These are phyloP conservation scores for Gentiana straminea DNA, from an alignment of 257 asterid species.

Conservation along the genomic window DNA sequence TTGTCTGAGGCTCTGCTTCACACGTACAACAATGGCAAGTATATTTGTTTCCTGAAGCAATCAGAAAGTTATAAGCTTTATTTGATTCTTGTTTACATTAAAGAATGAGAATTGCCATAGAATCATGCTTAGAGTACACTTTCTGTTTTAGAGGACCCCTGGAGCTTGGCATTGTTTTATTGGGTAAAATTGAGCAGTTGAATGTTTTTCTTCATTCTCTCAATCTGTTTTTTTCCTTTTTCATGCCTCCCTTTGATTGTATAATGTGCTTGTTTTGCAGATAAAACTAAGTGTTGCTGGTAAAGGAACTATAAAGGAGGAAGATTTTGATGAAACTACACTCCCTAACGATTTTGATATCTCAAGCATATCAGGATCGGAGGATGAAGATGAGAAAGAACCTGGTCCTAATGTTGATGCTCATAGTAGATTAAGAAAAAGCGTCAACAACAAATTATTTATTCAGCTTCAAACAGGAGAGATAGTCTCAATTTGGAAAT, in stretches of 20 bases:
- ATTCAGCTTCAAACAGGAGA: slow-evolving; percentile 62
- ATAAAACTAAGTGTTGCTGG: slow-evolving; percentile 87
- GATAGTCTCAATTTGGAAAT: slow-evolving; percentile 60
- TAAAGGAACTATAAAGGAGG: slow-evolving; percentile 59
- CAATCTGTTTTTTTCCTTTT: neutral
- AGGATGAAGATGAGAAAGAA: slow-evolving; percentile 67
- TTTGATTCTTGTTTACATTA: too few species aligned
- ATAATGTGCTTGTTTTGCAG: slow-evolving; percentile 24
- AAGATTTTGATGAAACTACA: slow-evolving; percentile 64
- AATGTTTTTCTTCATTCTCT: neutral
- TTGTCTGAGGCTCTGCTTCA: too few species aligned
- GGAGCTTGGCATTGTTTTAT: neutral
- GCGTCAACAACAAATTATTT: slow-evolving; percentile 43
- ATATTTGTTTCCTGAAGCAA: too few species aligned
- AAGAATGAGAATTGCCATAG: neutral
- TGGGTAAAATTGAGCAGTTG: neutral
- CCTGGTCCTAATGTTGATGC: slow-evolving; percentile 17
- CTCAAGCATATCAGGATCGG: slow-evolving; percentile 95
- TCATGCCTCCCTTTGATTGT: neutral
- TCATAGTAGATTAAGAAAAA: slow-evolving; percentile 28
- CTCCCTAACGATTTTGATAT: slow-evolving; percentile 66
- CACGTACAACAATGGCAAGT: too few species aligned
- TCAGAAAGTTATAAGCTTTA: too few species aligned
- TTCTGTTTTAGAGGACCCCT: neutral
- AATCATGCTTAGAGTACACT: neutral